Evolutionary conservation across 768 basidiomycete species (phyloP).

Genomic region (Suillus ampliporus): DNA sequence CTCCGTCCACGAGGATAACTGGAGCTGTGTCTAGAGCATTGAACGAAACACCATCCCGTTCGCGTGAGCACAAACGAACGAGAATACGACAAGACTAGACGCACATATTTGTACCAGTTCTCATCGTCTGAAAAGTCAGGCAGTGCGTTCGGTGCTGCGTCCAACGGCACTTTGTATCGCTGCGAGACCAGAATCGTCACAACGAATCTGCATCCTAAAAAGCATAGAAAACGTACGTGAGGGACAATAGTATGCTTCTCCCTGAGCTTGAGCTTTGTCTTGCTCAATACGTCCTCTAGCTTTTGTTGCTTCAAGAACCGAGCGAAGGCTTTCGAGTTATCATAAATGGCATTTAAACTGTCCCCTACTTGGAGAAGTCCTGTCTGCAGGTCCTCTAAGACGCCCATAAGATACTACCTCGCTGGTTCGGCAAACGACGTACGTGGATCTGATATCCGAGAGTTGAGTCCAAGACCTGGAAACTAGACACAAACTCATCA

Average conservation of each 20-base stretch:
- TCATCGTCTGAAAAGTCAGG: constrained; percentile 42
- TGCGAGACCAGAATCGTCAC: constrained; percentile 18
- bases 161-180: constrained; percentile 39
- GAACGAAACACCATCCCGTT: neutral
- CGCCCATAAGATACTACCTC: neutral
- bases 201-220: neutral
- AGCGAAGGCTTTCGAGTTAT: constrained; percentile 44
- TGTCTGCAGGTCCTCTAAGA: constrained; percentile 8
- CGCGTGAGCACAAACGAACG: neutral
- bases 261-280: constrained; percentile 28
- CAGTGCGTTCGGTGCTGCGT: constrained; percentile 31
- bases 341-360: constrained; percentile 35
- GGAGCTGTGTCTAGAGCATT: constrained; percentile 21
- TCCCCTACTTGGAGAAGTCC: constrained; percentile 15
- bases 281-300: constrained; percentile 24
- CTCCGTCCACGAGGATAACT: constrained; percentile 30
- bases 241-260: constrained; percentile 42
- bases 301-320: constrained; percentile 39
- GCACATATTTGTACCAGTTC: constrained; percentile 40
- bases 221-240: constrained; percentile 39
- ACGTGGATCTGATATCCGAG: constrained; percentile 2
- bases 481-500: neutral
- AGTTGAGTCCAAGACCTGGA: constrained; percentile 10
- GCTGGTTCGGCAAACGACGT: neutral
- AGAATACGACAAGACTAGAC: constrained; percentile 12